A percentile compares a stretch with the other conserved stretches of the same genome.
Conservation (phyloP, 129 eudicot species). For the Helianthus annuus region DNA sequence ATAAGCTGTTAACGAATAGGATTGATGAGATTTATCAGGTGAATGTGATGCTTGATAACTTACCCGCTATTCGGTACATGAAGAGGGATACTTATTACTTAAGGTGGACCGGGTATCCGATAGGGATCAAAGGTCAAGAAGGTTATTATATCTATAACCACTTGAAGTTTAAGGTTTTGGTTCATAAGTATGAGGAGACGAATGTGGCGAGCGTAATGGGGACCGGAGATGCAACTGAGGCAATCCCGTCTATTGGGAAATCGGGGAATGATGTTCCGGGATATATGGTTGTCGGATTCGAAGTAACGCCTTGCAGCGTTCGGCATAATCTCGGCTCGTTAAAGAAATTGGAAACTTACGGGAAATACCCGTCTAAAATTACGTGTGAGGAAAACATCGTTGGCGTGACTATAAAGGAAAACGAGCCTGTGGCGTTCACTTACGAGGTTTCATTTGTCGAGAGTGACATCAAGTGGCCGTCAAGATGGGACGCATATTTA, state of each 20-base stretch:
- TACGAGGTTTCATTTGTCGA: conserved; percentile 41
- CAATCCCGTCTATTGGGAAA: conserved; percentile 50
- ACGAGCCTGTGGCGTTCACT: conserved; percentile 25
- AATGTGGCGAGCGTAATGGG: conserved; percentile 73
- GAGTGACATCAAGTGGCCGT: conserved; percentile 46
- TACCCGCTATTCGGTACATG: conserved; percentile 71
- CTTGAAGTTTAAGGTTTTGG: conserved; percentile 36
- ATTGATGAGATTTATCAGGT: conserved; percentile 80
- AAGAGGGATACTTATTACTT: conserved; percentile 44
- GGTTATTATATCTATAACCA: conserved; percentile 44
- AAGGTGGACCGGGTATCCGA: conserved; percentile 75
- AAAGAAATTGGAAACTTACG: conserved; percentile 23
- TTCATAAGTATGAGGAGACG: conserved; percentile 45
- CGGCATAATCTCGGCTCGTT: conserved; percentile 11
- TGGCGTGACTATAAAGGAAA: conserved; percentile 27
- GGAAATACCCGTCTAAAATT: conserved; percentile 22
- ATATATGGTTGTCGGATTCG: conserved; percentile 69
- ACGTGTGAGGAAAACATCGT: conserved; percentile 30
- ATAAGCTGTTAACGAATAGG: conserved; percentile 53
- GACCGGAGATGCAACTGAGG: conserved; percentile 71
- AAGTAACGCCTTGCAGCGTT: conserved; percentile 41
- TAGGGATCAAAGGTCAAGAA: conserved; percentile 45
- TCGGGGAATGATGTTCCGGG: conserved; percentile 48
- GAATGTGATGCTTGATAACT: conserved; percentile 62
- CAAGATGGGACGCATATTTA: conserved; percentile 46